A percentile compares a stretch with the other conserved stretches of the same genome.
These are phyloP conservation scores for Catharanthus roseus DNA, from an alignment of 257 asterid genomes.

Conservation along the genomic window DNA sequence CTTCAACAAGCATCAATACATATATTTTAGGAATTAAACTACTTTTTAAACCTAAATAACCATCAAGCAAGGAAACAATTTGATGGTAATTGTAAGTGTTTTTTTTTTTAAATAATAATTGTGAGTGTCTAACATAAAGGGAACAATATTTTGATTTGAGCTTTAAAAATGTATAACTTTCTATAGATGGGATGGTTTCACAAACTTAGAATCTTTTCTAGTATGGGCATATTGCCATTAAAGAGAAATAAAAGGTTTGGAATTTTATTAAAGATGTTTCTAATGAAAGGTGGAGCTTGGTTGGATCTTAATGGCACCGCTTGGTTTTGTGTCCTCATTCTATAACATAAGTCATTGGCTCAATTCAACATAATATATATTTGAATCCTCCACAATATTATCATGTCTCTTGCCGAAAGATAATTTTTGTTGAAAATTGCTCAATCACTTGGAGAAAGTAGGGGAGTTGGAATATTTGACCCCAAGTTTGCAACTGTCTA, in stretches of 20 bases:
- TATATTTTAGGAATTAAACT: no score
- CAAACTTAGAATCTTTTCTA: not conserved
- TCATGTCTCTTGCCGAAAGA: constrained; percentile 4
- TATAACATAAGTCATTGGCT: not conserved
- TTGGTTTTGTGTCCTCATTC: constrained; percentile 5
- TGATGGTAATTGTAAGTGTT: not conserved
- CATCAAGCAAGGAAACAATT: no score
- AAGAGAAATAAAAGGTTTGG: constrained; percentile 12
- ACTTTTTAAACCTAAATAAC: no score
- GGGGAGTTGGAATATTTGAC: constrained; percentile 4
- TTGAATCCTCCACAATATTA: not conserved
- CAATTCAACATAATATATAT: not conserved
- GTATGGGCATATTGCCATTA: constrained; percentile 8
- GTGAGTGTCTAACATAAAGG: not conserved
- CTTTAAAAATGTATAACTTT: not conserved
- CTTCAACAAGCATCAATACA: no score
- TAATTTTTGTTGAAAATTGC: not conserved
- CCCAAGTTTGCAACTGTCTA: not conserved
- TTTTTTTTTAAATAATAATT: no score
- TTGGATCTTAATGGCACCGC: constrained; percentile 10
- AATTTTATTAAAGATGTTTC: not conserved
- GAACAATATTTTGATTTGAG: not conserved
- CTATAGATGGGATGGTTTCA: not conserved
- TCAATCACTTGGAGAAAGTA: constrained; percentile 1
- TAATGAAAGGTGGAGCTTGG: constrained; percentile 11